A percentile compares a stretch with the other conserved stretches of the same genome.
These are phyloP conservation scores for Debaryomyces coudertii DNA, from an alignment of 1,139 yeast species.

Conservation along the genomic window DNA sequence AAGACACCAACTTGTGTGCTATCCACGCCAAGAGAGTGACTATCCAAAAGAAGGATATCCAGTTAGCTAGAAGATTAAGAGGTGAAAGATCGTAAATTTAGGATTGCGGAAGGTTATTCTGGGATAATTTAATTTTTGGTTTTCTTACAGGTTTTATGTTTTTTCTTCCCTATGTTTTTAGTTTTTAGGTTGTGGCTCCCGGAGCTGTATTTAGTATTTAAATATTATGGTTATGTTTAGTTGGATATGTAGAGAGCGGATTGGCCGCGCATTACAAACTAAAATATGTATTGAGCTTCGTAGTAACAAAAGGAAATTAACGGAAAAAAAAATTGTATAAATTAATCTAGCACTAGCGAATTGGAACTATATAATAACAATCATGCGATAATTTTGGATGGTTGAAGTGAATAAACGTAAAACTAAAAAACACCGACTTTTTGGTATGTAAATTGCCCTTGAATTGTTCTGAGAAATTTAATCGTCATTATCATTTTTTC, in stretches of 20 bases:
- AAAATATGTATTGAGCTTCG: neutral
- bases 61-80: constrained; percentile 57
- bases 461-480: neutral
- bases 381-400: constrained; percentile 4
- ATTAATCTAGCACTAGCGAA: constrained; percentile 1
- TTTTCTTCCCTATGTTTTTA: neutral
- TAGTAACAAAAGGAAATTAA: neutral
- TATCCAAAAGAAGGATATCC: constrained; percentile 57
- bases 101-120: neutral
- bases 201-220: constrained; percentile 7
- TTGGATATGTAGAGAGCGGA: neutral
- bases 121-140: constrained; percentile 2
- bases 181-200: constrained; percentile 1
- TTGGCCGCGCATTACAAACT: neutral
- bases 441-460: neutral
- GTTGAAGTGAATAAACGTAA: constrained; percentile 5
- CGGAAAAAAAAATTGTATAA: neutral
- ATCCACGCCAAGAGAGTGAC: constrained; percentile 59
- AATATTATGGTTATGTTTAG: constrained; percentile 6
- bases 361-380: constrained; percentile 3
- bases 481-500: neutral
- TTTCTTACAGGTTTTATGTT: neutral
- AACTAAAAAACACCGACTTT: neutral
- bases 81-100: constrained; percentile 49
- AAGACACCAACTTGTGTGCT: constrained; percentile 58